A percentile compares a stretch with the other conserved stretches of the same genome.
Conservation (phyloP, 441 rosid species). For the Mallotus repandus region DNA sequence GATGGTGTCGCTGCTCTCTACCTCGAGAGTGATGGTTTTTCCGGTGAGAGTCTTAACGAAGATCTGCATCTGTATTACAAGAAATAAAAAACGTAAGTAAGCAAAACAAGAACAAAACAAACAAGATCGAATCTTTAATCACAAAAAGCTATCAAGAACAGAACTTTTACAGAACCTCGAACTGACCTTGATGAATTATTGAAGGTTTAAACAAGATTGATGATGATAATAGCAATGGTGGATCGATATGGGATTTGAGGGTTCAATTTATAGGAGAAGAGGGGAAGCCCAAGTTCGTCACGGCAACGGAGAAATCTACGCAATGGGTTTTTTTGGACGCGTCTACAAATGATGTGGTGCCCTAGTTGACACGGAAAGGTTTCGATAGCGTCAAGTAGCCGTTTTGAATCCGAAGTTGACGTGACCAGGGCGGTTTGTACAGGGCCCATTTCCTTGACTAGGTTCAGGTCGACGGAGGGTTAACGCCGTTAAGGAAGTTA, state of each 20-base stretch:
- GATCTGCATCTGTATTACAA: constrained; percentile 20
- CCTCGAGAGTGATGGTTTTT: too few species aligned
- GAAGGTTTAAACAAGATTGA: background rate
- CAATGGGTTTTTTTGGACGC: constrained; percentile 1
- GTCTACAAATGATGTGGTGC: background rate
- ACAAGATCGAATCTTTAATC: background rate
- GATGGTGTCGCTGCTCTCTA: too few species aligned
- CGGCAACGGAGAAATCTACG: background rate
- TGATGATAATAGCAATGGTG: too few species aligned
- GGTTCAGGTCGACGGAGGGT: too few species aligned
- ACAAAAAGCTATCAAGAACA: background rate
- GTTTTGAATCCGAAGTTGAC: constrained; percentile 13
- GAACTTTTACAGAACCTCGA: background rate
- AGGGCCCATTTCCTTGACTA: background rate
- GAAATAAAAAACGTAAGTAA: background rate
- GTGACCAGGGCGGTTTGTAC: background rate
- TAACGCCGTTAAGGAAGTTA: background rate
- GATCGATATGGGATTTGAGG: fast-evolving
- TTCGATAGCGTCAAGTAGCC: background rate
- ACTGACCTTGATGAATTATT: background rate
- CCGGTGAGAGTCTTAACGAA: too few species aligned
- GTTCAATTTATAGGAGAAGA: constrained; percentile 11
- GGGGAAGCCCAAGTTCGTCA: background rate
- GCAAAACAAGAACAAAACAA: background rate
- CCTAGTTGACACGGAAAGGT: constrained; percentile 2